phyloP scores from a whole-genome alignment of 176 grass and related monocot genomes.

The Paspalum vaginatum region DNA sequence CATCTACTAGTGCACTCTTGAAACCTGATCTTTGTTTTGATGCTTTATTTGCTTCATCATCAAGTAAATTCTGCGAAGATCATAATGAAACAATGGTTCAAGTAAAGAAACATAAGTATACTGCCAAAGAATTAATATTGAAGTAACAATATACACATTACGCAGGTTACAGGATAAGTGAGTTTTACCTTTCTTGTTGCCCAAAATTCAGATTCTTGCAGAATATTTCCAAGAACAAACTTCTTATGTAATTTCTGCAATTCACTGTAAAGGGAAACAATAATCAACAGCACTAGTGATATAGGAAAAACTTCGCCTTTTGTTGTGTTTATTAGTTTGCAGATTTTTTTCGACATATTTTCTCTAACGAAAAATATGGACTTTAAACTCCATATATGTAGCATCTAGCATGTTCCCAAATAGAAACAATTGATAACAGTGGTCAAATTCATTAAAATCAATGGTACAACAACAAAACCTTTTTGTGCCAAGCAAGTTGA shows the following conservation, averaged over 20 bases:
- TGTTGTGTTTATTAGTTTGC: not conserved
- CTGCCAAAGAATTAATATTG: conserved; percentile 21
- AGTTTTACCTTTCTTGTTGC: conserved; percentile 84
- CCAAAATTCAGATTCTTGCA: conserved; percentile 97
- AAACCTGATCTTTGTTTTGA: conserved; percentile 85
- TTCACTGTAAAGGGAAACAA: conserved; percentile 57
- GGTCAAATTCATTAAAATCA: not conserved
- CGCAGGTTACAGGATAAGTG: conserved; percentile 14
- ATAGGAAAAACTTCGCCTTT: not conserved
- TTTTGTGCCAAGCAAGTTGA: no score
- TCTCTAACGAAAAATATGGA: not conserved
- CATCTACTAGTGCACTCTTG: conserved; percentile 88
- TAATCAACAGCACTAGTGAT: conserved; percentile 22
- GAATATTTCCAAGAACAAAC: conserved; percentile 80
- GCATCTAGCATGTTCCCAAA: conserved; percentile 14
- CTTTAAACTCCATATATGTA: not conserved
- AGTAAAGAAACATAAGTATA: conserved; percentile 13
- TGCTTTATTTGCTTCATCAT: conserved; percentile 61
- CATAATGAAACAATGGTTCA: conserved; percentile 35
- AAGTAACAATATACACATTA: not conserved
- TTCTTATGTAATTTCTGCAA: conserved; percentile 94
- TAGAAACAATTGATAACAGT: not conserved
- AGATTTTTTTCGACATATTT: not conserved
- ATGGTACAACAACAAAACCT: not conserved
- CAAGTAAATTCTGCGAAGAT: conserved; percentile 79